Percentiles rank a stretch among this genome's conserved stretches.
Conservation (phyloP, 2,329 filamentous ascomycete species). For the Sordariomycetes sp. region DNA sequence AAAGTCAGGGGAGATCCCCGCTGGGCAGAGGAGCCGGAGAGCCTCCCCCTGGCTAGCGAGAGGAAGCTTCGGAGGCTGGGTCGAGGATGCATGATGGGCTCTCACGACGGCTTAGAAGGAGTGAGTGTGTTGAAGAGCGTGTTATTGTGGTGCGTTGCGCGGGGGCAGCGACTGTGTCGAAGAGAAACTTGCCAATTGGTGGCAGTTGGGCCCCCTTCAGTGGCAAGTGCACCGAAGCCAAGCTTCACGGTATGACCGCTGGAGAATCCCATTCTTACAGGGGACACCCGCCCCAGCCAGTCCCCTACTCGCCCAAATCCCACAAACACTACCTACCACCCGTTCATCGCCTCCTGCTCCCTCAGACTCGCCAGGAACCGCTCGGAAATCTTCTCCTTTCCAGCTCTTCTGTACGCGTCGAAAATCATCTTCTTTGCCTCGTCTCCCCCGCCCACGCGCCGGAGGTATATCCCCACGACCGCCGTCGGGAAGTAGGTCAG, state of each 20-base stretch:
- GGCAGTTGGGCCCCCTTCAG: too few species aligned
- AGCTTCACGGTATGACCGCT: too few species aligned
- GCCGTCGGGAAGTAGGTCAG: not conserved
- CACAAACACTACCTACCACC: too few species aligned
- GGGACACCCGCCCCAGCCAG: not conserved
- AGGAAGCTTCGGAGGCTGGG: conserved; percentile 39
- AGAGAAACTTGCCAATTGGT: too few species aligned
- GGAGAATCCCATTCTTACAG: not conserved
- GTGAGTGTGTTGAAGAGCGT: not conserved
- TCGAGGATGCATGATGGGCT: conserved; percentile 17
- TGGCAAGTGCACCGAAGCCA: too few species aligned
- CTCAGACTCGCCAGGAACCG: not conserved
- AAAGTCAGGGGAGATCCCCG: conserved; percentile 39
- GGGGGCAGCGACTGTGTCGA: too few species aligned
- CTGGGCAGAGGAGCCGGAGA: conserved; percentile 39
- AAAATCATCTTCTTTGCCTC: not conserved
- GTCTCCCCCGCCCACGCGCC: not conserved
- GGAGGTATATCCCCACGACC: not conserved
- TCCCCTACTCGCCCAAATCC: not conserved
- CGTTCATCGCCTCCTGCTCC: not conserved
- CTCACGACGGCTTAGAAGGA: not conserved
- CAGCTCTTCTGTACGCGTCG: not conserved
- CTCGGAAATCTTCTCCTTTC: not conserved
- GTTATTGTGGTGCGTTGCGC: not conserved
- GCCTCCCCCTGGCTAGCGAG: conserved; percentile 70